Conservation (phyloP, 148 eudicot genomes). For the Rhododendron griersonianum region DNA sequence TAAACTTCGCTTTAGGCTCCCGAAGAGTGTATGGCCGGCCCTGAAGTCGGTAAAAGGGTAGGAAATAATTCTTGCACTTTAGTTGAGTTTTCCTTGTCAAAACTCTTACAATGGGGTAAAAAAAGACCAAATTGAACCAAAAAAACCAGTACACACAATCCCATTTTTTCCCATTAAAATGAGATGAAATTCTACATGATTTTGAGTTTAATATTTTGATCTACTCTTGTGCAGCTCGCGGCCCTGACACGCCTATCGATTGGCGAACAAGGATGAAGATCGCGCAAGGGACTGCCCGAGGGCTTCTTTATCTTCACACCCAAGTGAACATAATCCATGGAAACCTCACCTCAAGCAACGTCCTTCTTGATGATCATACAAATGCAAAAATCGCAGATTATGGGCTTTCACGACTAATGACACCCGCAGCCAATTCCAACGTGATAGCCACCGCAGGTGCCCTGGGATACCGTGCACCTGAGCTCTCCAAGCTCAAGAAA, state of each 20-base stretch:
- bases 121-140: neutral
- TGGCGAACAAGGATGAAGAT: constrained; percentile 80
- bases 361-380: constrained; percentile 58
- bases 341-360: constrained; percentile 78
- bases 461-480: constrained; percentile 82
- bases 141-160: neutral
- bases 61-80: neutral
- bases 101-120: neutral
- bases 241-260: constrained; percentile 47
- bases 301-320: constrained; percentile 68
- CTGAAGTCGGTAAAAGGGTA: neutral
- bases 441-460: constrained; percentile 86
- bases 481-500: constrained; percentile 77
- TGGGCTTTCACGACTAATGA: constrained; percentile 76
- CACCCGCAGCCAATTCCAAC: constrained; percentile 60
- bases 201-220: neutral
- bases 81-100: neutral
- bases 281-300: constrained; percentile 55
- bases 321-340: constrained; percentile 69
- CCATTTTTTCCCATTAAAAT: neutral
- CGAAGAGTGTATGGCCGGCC: no score
- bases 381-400: constrained; percentile 63
- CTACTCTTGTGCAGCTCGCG: constrained; percentile 39
- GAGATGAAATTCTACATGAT: neutral
- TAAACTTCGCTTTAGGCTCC: no score